Evolutionary conservation across 2,329 filamentous ascomycete species (phyloP), one percentile per base, ranked within the genome.

Genomic region (Penicillium sumatraense): DNA sequence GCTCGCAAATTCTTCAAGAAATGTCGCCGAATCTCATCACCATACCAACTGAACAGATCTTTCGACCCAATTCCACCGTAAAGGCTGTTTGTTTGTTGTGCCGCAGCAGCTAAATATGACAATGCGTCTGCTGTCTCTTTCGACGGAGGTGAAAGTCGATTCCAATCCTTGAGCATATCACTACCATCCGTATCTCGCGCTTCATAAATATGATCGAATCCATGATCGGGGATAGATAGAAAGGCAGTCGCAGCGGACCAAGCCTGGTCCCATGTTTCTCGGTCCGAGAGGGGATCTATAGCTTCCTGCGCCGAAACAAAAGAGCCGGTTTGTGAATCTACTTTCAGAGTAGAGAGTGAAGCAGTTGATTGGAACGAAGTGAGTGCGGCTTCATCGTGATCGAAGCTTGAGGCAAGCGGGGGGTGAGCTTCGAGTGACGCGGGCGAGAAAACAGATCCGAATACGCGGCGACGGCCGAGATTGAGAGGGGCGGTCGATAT

Each of bases 401-500:
- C 64, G 42, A 63, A 55, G 52, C 62, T 55, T 13, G 66, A 63
- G n/a, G 66, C 68, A 8, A 66, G 65, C 16, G 72, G 61, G 36
- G 68, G 56, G 52, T 66, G 67, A 60, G 67, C 67, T 50, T 71
- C 69, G n/a, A 71, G 61, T 16, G 70, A 70, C 50, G 73, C 64
- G 47, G 74, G 69, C 45, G 75, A 68, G 57, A 79, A 78, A 45
- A 79, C 75, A 11, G 76, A 77, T 52, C 66, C 67, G 60, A 78
- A 77, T 20, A 79, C 70, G 59, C 75, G 76, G 64, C 72, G 72
- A 58, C 72, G 73, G 54, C 64, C 59, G 52, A 51, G 54, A 53
- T 62, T 62, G 49, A 68, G 60, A 44, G 69, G 62, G 29, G 51
- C 53, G 44, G 63, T 64, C 20, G 64, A 61, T 20, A 66, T 44